phyloP scores from a whole-genome alignment of 805 yeast species.

The Candida rishiriensis region DNA sequence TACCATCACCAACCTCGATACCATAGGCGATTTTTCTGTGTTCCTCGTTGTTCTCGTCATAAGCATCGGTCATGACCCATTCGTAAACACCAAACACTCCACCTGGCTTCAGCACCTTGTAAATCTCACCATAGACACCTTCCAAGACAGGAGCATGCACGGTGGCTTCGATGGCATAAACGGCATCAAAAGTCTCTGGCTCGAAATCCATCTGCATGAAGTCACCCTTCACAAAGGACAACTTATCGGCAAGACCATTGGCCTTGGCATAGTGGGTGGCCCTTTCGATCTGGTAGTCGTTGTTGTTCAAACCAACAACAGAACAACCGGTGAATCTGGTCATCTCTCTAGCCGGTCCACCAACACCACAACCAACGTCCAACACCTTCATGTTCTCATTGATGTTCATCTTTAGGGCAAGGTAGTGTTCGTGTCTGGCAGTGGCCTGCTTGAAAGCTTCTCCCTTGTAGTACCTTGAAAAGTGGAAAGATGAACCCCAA shows the following conservation, averaged over 20 bases:
- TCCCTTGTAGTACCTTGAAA: constrained; percentile 88
- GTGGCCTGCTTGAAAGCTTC: constrained; percentile 92
- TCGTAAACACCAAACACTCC: constrained; percentile 97
- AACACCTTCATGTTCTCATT: constrained; percentile 78
- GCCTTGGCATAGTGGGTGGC: constrained; percentile 76
- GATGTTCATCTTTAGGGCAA: constrained; percentile 83
- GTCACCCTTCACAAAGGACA: constrained; percentile 91
- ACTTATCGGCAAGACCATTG: constrained; percentile 62
- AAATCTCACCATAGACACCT: constrained; percentile 93
- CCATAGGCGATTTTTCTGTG: constrained; percentile 96
- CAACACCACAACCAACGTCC: constrained; percentile 99
- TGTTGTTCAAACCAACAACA: constrained; percentile 90
- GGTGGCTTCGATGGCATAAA: constrained; percentile 97
- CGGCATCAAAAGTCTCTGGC: constrained; percentile 88
- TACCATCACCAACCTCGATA: constrained; percentile 97
- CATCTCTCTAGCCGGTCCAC: constrained; percentile 98
- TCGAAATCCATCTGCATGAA: constrained; percentile 98
- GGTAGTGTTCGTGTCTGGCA: constrained; percentile 95
- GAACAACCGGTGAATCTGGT: constrained; percentile 83
- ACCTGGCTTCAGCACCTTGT: constrained; percentile 94
- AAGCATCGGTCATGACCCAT: constrained; percentile 97
- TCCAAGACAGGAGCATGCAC: constrained; percentile 96
- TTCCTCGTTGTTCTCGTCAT: constrained; percentile 80
- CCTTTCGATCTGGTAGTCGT: constrained; percentile 93
- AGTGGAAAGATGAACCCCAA: constrained; percentile 98